Base-by-base conservation (phyloP, 2,329 filamentous ascomycete species). In the Calonectria leucothoes region DNA sequence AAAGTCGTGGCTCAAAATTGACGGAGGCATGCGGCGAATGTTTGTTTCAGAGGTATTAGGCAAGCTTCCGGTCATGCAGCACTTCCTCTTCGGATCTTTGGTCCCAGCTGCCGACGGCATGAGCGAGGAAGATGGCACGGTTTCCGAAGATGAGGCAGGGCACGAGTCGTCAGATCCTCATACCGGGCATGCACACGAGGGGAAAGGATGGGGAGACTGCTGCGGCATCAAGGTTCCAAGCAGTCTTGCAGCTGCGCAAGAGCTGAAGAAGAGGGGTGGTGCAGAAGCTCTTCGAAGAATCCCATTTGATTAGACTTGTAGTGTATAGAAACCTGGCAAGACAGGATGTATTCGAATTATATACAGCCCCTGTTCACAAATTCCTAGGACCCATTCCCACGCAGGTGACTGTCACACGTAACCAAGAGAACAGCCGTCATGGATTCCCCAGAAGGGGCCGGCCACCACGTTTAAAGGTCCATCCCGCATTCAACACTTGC, bases 181-280 rank as follows among this genome's bases (percentile, higher is more conserved):
- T 76, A 86, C 92, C 31, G 90, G 93, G 31, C 91, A 93, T 65
- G 87, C 87, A 69, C 91, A 92, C 76, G 90, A 93, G 65, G 90
- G 91, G 61, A 91, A 88, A 69, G 91, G 91, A 27, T 99, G 97
- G 94, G 96, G 96, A 6, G 97, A 99, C 84, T 99, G 97, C 84
- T 99, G 97, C 82, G 97, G 97, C 31, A 99, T 99, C 84, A 96
- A 98, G 80, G 97, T 99, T 20, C 97, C 97, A 0, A 98, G 96
- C 82, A 96, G 95, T 67, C 90, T 98, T 71, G 97, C 96, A 33
- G 97, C 97, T 0, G 95, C 95, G 17, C 93, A 95, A 78, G 96
- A 98, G 86, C 93, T 94, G 89, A 93, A 91, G 87, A 98, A 97
- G 87, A 89, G 89, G 69, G 92, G 89, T 20, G 89, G 86, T 49